Evolutionary conservation across 2,329 filamentous ascomycete genomes (phyloP).

Genomic region (Talaromyces sp.): DNA sequence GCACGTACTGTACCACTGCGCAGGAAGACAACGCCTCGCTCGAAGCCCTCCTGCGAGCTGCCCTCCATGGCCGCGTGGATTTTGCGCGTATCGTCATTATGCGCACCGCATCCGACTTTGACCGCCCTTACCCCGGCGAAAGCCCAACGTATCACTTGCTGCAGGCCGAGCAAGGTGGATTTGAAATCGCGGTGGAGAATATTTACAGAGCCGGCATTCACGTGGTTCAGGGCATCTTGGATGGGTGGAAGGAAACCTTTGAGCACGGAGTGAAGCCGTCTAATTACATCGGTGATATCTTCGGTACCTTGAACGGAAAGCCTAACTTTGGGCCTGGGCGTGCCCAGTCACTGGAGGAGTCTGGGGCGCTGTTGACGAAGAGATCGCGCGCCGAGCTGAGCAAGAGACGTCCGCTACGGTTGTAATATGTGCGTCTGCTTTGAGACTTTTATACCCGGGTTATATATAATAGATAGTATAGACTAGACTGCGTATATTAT

Average conservation of each 20-base stretch:
- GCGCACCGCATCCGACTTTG: slow-evolving; percentile 67
- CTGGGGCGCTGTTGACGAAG: slow-evolving; percentile 16
- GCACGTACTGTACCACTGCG: slow-evolving; percentile 64
- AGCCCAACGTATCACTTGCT: slow-evolving; percentile 58
- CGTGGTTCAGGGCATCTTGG: slow-evolving; percentile 61
- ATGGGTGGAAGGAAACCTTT: slow-evolving; percentile 58
- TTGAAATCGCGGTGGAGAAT: slow-evolving; percentile 60
- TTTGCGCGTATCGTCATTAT: slow-evolving; percentile 65
- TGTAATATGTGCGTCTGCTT: background rate
- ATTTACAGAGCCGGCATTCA: slow-evolving; percentile 62
- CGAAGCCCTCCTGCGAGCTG: slow-evolving; percentile 59
- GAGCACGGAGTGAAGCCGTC: slow-evolving; percentile 51
- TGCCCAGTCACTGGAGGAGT: slow-evolving; percentile 16
- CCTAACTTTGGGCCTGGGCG: slow-evolving; percentile 57
- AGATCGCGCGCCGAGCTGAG: background rate
- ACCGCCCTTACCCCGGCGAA: slow-evolving; percentile 59
- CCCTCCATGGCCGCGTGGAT: slow-evolving; percentile 56
- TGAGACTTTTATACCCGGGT: background rate
- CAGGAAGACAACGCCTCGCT: slow-evolving; percentile 70
- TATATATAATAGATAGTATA: background rate
- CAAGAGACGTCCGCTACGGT: background rate
- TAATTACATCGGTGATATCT: slow-evolving; percentile 69
- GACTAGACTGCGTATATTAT: background rate
- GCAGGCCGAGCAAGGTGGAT: slow-evolving; percentile 59
- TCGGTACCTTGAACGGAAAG: slow-evolving; percentile 57